Percentiles rank a stretch among this genome's conserved stretches.
Conservation (phyloP, 306 rosid genomes). For the Lathyrus sativus region DNA sequence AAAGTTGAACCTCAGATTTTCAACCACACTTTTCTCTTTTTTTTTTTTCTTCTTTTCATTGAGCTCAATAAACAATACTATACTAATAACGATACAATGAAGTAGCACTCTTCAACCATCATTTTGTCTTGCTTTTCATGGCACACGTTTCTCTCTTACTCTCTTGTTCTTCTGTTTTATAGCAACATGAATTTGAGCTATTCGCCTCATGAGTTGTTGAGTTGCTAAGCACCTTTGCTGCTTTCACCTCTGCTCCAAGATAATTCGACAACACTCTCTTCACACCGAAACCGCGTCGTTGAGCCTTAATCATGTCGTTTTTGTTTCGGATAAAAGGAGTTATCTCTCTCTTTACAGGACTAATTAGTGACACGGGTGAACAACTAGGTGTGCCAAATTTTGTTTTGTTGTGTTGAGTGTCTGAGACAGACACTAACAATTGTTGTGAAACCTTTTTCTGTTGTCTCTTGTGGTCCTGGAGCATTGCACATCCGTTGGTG, state of each 20-base stretch:
- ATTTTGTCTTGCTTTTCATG: slow-evolving; percentile 35
- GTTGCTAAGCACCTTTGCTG: slow-evolving; percentile 53
- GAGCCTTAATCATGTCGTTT: slow-evolving; percentile 49
- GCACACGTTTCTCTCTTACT: slow-evolving; percentile 24
- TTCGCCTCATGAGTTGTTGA: slow-evolving; percentile 43
- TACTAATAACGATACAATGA: slow-evolving; percentile 14
- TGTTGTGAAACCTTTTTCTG: slow-evolving; percentile 54
- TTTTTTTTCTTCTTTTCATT: not conserved
- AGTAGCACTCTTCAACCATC: not conserved
- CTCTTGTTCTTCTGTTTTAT: slow-evolving; percentile 33
- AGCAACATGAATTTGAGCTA: slow-evolving; percentile 30
- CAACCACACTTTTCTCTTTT: slow-evolving; percentile 17
- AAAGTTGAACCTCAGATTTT: slow-evolving; percentile 31
- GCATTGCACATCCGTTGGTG: too few relatives aligned
- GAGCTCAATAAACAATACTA: slow-evolving; percentile 24
- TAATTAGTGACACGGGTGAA: slow-evolving; percentile 63
- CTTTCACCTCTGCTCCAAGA: slow-evolving; percentile 79
- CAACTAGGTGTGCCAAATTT: slow-evolving; percentile 42
- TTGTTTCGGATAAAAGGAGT: slow-evolving; percentile 59
- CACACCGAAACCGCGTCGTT: slow-evolving; percentile 79
- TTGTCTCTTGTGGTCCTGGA: not conserved
- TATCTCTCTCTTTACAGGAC: slow-evolving; percentile 76
- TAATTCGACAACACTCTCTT: slow-evolving; percentile 80
- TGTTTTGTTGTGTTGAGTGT: slow-evolving; percentile 38
- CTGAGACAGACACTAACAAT: slow-evolving; percentile 54